phyloP scores from a whole-genome alignment of 2,329 filamentous ascomycete species.

The Hypoxylon rubiginosum region DNA sequence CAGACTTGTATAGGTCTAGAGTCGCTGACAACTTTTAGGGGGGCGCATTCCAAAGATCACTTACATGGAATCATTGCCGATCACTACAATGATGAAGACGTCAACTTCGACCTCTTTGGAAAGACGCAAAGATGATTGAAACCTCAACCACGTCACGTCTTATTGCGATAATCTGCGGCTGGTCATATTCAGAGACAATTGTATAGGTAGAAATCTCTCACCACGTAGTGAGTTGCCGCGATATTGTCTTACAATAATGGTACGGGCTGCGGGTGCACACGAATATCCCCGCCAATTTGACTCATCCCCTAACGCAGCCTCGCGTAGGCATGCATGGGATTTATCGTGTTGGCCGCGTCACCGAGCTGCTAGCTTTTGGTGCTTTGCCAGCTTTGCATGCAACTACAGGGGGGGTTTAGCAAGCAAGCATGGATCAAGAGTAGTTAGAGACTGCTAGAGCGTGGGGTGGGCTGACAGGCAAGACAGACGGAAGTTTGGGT shows the following conservation, averaged over 20 bases:
- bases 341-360: constrained; percentile 39
- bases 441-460: constrained; percentile 27
- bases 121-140: constrained; percentile 50
- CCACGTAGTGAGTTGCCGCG: constrained; percentile 12
- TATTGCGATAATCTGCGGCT: constrained; percentile 19
- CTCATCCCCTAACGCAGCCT: constrained; percentile 34
- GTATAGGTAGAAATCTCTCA: constrained; percentile 6
- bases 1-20: neutral
- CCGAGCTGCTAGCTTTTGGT: constrained; percentile 14
- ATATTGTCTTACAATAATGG: constrained; percentile 15
- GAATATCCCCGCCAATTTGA: constrained; percentile 28
- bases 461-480: constrained; percentile 38
- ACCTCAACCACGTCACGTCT: constrained; percentile 3
- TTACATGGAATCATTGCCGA: constrained; percentile 80
- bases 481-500: constrained; percentile 30
- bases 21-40: constrained; percentile 44
- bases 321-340: constrained; percentile 1
- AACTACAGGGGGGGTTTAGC: constrained; percentile 27
- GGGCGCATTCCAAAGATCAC: constrained; percentile 68
- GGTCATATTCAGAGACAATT: constrained; percentile 6
- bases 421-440: constrained; percentile 13
- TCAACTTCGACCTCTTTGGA: constrained; percentile 68
- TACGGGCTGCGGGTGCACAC: constrained; percentile 12
- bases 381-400: constrained; percentile 20
- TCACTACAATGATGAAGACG: constrained; percentile 81